Percentiles rank a stretch among this genome's conserved stretches.
Conservation (phyloP, 305 asterid species). For the Coffea humblotiana region DNA sequence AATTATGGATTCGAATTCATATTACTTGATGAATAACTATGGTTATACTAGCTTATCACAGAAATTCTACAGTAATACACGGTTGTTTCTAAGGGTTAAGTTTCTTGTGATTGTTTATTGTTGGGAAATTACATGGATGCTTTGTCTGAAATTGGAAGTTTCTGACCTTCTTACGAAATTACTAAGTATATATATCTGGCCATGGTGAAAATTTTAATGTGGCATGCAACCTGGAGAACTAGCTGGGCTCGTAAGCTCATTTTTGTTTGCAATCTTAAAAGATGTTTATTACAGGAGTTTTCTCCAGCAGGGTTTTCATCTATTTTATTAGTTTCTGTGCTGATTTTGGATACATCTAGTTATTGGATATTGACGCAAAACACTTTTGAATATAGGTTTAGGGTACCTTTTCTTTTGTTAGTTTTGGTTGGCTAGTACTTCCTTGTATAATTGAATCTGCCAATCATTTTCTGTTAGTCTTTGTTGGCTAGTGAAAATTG, state of each 20-base stretch:
- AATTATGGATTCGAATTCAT: background rate
- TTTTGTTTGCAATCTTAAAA: background rate
- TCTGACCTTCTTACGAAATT: background rate
- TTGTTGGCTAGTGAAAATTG: too few species aligned
- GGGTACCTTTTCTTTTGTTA: background rate
- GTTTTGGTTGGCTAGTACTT: background rate
- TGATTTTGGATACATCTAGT: too few species aligned
- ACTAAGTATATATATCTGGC: background rate
- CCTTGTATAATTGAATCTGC: background rate
- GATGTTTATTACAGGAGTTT: background rate
- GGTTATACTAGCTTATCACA: background rate
- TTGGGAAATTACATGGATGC: background rate
- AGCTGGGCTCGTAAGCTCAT: background rate
- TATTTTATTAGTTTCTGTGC: background rate
- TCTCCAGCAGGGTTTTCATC: background rate
- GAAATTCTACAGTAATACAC: background rate
- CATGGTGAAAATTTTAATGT: background rate
- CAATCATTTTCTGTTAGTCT: background rate
- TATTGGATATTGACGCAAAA: background rate
- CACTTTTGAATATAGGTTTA: too few species aligned
- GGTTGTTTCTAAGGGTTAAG: background rate
- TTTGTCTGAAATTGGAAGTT: background rate
- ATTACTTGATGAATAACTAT: background rate
- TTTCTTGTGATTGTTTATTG: background rate
- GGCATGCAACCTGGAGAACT: background rate